These are phyloP conservation scores for Sporisorium reilianum DNA, from an alignment of 1,284 basidiomycete species.

Conservation along the genomic window DNA sequence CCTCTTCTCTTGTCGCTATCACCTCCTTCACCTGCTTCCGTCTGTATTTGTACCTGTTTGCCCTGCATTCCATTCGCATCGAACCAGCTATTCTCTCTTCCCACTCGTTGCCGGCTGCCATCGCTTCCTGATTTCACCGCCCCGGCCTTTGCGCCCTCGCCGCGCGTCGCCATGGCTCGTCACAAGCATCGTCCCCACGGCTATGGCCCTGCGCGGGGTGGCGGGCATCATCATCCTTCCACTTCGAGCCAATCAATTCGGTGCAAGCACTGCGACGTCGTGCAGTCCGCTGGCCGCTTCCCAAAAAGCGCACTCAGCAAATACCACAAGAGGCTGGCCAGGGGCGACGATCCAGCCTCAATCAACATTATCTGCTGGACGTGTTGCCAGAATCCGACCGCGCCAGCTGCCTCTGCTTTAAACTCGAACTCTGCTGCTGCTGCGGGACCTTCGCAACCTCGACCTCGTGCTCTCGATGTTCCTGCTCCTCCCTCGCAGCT, in stretches of 20 bases:
- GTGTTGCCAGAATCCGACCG: conserved; percentile 8
- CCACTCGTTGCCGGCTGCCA: background rate
- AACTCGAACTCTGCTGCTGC: background rate
- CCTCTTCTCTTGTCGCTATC: too few relatives aligned
- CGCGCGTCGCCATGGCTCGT: conserved; percentile 32
- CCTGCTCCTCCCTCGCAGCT: background rate
- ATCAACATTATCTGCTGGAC: conserved; percentile 15
- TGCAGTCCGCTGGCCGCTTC: conserved; percentile 9
- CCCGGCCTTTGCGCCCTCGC: background rate
- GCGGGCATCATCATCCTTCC: background rate
- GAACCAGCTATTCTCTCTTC: too few relatives aligned
- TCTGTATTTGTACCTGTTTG: too few relatives aligned
- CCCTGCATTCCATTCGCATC: too few relatives aligned
- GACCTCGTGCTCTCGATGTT: background rate
- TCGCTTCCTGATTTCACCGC: background rate
- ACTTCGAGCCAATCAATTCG: background rate
- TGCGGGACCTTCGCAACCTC: background rate
- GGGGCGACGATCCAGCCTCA: background rate
- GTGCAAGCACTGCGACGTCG: conserved; percentile 12
- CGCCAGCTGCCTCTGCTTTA: background rate
- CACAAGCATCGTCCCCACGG: background rate
- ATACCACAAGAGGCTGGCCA: conserved; percentile 4
- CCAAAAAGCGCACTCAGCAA: background rate
- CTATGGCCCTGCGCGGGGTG: background rate
- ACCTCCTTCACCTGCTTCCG: too few relatives aligned